phyloP scores from a whole-genome alignment of 2,329 filamentous ascomycete species.

The Rhinocladiella mackenziei region DNA sequence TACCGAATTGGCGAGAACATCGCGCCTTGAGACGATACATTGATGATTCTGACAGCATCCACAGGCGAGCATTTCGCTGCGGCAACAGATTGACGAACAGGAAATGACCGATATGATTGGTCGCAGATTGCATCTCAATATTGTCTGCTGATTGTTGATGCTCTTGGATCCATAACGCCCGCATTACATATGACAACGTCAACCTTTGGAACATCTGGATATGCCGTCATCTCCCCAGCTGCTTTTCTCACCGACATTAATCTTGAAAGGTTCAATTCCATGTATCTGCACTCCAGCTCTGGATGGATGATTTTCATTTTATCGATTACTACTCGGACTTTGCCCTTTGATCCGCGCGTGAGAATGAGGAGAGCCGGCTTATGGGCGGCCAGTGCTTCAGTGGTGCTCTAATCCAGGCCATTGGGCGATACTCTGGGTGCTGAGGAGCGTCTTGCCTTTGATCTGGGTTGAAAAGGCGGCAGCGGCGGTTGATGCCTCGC shows the following conservation, averaged over 20 bases:
- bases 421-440: constrained; percentile 40
- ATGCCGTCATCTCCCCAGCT: constrained; percentile 31
- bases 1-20: constrained; percentile 33
- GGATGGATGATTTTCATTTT: constrained; percentile 27
- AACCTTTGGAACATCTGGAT: constrained; percentile 32
- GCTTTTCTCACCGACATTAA: constrained; percentile 34
- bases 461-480: constrained; percentile 27
- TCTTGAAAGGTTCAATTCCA: constrained; percentile 37
- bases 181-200: constrained; percentile 46
- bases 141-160: constrained; percentile 30
- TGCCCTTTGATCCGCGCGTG: constrained; percentile 37
- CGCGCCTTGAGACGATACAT: constrained; percentile 31
- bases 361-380: constrained; percentile 38
- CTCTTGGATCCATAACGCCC: constrained; percentile 36
- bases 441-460: constrained; percentile 36
- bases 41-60: constrained; percentile 30
- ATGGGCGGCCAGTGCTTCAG: constrained; percentile 35
- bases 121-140: constrained; percentile 39
- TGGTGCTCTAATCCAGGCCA: constrained; percentile 38
- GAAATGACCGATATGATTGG: constrained; percentile 40
- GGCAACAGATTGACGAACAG: constrained; percentile 39
- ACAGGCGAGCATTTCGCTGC: constrained; percentile 24
- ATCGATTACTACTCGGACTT: constrained; percentile 33
- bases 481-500: constrained; percentile 13
- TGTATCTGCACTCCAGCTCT: constrained; percentile 26